Conservation (phyloP, 2,329 filamentous ascomycete species). For the Blumeriella jaapii region DNA sequence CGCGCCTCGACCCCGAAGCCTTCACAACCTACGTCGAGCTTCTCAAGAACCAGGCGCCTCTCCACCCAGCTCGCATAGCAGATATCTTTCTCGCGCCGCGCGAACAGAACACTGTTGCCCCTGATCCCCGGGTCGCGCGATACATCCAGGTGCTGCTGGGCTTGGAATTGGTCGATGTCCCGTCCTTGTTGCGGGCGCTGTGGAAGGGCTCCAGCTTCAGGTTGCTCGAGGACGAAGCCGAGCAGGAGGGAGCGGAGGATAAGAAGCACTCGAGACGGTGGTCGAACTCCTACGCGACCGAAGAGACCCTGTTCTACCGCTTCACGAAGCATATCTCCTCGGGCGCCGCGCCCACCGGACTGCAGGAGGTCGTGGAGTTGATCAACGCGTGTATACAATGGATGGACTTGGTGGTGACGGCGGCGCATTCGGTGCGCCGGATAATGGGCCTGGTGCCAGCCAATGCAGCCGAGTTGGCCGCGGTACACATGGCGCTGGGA, state of each 20-base stretch:
- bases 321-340: constrained; percentile 29
- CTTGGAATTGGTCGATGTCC: constrained; percentile 40
- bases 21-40: constrained; percentile 42
- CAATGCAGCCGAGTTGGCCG: constrained; percentile 44
- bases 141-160: constrained; percentile 46
- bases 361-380: constrained; percentile 38
- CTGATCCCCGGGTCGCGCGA: constrained; percentile 47
- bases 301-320: constrained; percentile 27
- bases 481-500: constrained; percentile 50
- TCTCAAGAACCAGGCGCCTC: constrained; percentile 39
- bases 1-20: constrained; percentile 39
- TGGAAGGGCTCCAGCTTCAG: constrained; percentile 38
- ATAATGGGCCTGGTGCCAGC: constrained; percentile 31
- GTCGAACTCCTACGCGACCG: constrained; percentile 41
- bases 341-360: constrained; percentile 36
- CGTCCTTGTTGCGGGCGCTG: constrained; percentile 42
- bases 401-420: constrained; percentile 45
- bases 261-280: too few relatives aligned
- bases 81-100: constrained; percentile 47
- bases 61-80: constrained; percentile 41
- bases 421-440: constrained; percentile 37
- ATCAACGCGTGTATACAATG: constrained; percentile 41
- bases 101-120: constrained; percentile 31
- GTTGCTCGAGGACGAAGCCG: constrained; percentile 3
- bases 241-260: constrained; percentile 6